Percentiles rank a stretch among this genome's conserved stretches.
These are phyloP conservation scores for Botrytis hyacinthi DNA, from an alignment of 2,329 filamentous ascomycete species.

Conservation along the genomic window DNA sequence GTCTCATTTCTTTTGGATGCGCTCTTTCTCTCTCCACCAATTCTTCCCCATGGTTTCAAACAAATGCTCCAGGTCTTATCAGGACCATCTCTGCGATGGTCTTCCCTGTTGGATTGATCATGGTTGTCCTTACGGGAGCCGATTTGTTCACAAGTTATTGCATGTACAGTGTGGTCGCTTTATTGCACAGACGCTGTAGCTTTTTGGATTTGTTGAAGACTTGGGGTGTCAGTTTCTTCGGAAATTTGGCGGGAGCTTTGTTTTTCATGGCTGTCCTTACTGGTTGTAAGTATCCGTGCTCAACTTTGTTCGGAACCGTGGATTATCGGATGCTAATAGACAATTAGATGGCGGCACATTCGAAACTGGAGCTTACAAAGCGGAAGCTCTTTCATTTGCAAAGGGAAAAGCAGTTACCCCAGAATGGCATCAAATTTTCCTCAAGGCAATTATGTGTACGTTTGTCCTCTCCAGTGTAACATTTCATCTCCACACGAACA, in stretches of 20 bases:
- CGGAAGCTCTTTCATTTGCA: slow-evolving; percentile 46
- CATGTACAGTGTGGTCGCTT: slow-evolving; percentile 46
- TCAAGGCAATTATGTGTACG: slow-evolving; percentile 51
- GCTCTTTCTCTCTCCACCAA: slow-evolving; percentile 48
- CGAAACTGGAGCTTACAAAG: slow-evolving; percentile 45
- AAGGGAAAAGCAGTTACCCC: slow-evolving; percentile 50
- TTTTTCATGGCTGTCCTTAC: slow-evolving; percentile 50
- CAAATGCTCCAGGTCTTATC: slow-evolving; percentile 49
- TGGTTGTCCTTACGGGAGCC: slow-evolving; percentile 49
- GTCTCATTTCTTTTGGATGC: slow-evolving; percentile 51
- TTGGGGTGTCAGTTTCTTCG: slow-evolving; percentile 49
- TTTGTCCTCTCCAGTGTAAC: slow-evolving; percentile 5
- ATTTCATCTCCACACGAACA: neutral
- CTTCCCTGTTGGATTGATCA: slow-evolving; percentile 50
- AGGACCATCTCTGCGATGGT: slow-evolving; percentile 46
- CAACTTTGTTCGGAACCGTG: neutral
- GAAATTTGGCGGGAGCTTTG: slow-evolving; percentile 49
- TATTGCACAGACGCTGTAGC: slow-evolving; percentile 44
- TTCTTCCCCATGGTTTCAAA: slow-evolving; percentile 48
- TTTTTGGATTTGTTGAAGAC: slow-evolving; percentile 36
- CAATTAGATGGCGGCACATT: slow-evolving; percentile 47
- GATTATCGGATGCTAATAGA: neutral
- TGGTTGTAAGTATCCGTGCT: slow-evolving; percentile 43
- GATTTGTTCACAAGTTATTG: slow-evolving; percentile 47
- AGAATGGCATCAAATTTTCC: slow-evolving; percentile 51